Base-by-base conservation (phyloP, 805 yeast genomes). In the Myxozyma melibiosi region DNA sequence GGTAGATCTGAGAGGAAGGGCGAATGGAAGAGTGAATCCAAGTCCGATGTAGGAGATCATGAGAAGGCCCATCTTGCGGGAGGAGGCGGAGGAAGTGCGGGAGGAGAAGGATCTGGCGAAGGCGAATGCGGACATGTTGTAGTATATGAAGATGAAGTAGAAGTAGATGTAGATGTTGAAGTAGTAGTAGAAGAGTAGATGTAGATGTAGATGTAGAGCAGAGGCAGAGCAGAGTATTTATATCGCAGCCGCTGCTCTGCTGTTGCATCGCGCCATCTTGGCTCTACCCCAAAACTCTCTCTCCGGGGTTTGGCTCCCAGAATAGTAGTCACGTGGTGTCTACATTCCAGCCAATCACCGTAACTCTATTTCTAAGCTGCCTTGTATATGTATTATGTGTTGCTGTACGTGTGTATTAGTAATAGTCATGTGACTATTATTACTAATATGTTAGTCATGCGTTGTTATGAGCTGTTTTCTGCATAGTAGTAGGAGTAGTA, bases 21-120 rank as follows among this genome's bases (percentile, higher is more conserved):
- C 58, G 28, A 60, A 60, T 4, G 64, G 64, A 9, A 60, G 54
- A 3, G 64, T 60, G 48, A 60, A 27, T 22, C 64, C 64, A 16
- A 53, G 49, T 25, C 59, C 64, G 42, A 60, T 16, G 39, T 60
- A 60, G 22, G 64, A 60, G 24, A 60, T 43, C 39, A 60, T 38
- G 25, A 53, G 59, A 18, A 49, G 43, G 46, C 59, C 41, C 51
- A 43, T 48, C 27, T 39, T 45, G 40, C 46, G 34, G 38, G 53
- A 49, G 18, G 48, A 41, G 14, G 35, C 28, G 13, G 46, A 27
- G 27, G 31, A 20, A 20, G 57, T 57, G 39, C 57, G 48, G 22
- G 51, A 55, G 20, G 62, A 58, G 51, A 58, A 58, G 8, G 57
- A 51, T n/a, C 62, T 50, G 9, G 55, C 24, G 40, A 25, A 14